Evolutionary conservation across 495 filamentous ascomycete genomes (phyloP), one percentile per base, ranked within the genome.

Genomic region (Amorphotheca resinae): DNA sequence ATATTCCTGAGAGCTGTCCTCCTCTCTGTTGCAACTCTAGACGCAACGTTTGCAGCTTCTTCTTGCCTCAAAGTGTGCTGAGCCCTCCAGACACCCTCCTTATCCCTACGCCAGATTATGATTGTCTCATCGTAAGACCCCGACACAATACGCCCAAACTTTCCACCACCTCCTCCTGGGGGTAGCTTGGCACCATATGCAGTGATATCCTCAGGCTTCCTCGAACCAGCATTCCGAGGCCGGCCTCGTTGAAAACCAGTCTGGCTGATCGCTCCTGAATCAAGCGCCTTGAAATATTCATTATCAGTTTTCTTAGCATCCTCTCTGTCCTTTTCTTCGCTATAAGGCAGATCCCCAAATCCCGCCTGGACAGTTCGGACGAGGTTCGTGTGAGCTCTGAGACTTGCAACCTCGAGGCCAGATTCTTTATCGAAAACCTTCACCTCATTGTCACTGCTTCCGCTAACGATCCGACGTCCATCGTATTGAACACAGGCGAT

Each of bases 401-500:
- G 70, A 54, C 80, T 87, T 11, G 88, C 87, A 7, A 95, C 83
- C 59, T 96, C 87, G 4, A 86, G 79, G 16, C 80, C 81, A 0
- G 86, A 83, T 36, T 73, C 68, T 25, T 82, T 73, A 59, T 96
- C 91, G 54, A 89, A 99, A 28, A 99, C 87, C 36, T 91, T 85
- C 22, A 96, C 86, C 9, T 87, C 86, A 52, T 91, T 82, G 59
- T 99, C 91, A 53, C 86, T 93, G 60, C 87, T 94, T 2, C 91
- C 91, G 49, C 82, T 93, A 34, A 99, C 85, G 41, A 99, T 93
- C 2, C 89, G 76, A n/a, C 82, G 79, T n/a, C 85, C 87, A 59
- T 99, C 91, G 52, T 84, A 95, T 60, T 96, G 88, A 15, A 99
- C 85, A 61, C 91, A 99, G 12, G 91, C 91, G 55, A 99, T 96